These are phyloP conservation scores for Diutina rugosa DNA, from an alignment of 1,139 yeast genomes.

Conservation along the genomic window DNA sequence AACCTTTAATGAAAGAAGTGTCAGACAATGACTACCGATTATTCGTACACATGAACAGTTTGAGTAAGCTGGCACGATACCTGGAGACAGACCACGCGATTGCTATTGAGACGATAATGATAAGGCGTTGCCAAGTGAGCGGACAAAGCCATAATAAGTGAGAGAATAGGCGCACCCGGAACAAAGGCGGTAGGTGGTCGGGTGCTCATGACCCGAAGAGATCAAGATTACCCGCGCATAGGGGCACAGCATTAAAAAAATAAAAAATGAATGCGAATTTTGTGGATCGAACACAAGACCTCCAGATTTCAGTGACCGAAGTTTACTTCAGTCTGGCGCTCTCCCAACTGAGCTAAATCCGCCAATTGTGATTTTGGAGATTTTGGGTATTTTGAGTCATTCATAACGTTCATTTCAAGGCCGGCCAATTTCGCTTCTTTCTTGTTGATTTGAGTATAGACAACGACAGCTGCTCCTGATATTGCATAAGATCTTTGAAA, in stretches of 20 bases:
- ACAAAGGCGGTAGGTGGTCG: not conserved
- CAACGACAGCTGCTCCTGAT: no score
- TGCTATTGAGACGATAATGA: not conserved
- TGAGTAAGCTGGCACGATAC: not conserved
- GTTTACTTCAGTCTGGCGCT: conserved; percentile 2
- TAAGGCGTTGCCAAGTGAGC: not conserved
- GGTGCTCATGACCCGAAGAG: not conserved
- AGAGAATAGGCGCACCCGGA: not conserved
- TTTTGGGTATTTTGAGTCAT: not conserved
- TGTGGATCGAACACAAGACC: conserved; percentile 2
- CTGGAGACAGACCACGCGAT: not conserved
- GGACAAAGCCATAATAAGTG: not conserved
- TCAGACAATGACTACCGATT: not conserved
- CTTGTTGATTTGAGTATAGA: no score
- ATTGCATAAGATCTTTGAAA: no score
- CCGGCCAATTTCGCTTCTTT: no score
- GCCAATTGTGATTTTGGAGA: not conserved
- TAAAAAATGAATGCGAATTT: not conserved
- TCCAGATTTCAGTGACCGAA: conserved; percentile 1
- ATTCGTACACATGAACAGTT: not conserved
- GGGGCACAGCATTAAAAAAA: not conserved
- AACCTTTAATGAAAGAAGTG: not conserved
- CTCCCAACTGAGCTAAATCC: conserved; percentile 2
- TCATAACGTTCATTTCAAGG: no score
- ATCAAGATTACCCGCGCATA: not conserved